Evolutionary conservation across 2,329 filamentous ascomycete species (phyloP), one percentile per base, ranked within the genome.

Genomic region (Colletotrichum sp.): DNA sequence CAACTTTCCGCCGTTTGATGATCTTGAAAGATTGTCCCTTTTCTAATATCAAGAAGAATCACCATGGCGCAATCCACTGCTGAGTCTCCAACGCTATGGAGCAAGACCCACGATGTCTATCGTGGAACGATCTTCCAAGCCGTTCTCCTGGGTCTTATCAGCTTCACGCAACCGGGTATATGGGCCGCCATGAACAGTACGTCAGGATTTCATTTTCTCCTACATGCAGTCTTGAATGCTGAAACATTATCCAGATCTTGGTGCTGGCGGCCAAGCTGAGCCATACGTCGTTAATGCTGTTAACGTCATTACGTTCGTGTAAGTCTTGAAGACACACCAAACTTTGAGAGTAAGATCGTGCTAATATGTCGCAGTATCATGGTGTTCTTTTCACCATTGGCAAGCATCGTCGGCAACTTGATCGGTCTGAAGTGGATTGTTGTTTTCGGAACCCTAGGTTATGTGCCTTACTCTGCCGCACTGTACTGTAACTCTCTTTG

Each of bases 41-140:
- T 24, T 9, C 21, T 3, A 47, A 68, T 16, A 8, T 18, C 29
- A 4, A 15, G 21, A 36, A 15, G 18, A 8, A 47, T 8, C 5
- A 9, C 11, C 15, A 72, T 72, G 65, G 38, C 34, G 13, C 43
- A 64, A 15, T 3, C 4, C 24, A 27, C 3, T 6, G 11, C 6
- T 2, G 31, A 51, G 7, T 18, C 47, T 13, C 21, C 64, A 16
- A 38, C 33, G 15, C 13, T 38, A 24, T 21, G 47, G 33, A 34
- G 58, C 65, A 68, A 47, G 18, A 36, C n/a, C 21, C 70, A 64
- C 47, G 29, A 72, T 36, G 34, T 69, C 34, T 87, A 86, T 75
- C 83, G 86, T 16, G 85, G 84, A 38, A 86, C 86, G 6, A 78
- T 87, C 5, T 87, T 85, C 77, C 85, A 87, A 67, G 85, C 85